Evolutionary conservation across 1,284 basidiomycete species (phyloP).

Genomic region (Fomitopsis palustris): DNA sequence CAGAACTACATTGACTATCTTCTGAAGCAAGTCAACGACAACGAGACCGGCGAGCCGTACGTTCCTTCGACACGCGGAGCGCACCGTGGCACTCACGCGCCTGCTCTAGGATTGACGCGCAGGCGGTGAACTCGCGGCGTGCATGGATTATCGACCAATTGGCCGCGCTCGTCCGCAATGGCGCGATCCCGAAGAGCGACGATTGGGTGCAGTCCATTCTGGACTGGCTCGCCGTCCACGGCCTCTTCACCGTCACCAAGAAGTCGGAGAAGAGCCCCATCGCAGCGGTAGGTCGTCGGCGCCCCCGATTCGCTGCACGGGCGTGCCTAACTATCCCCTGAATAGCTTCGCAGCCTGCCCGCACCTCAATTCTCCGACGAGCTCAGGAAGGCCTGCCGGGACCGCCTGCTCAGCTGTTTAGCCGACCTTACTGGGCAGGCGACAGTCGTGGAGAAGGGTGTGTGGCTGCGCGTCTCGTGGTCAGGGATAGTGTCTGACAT

Average conservation of each 20-base stretch:
- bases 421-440: slow-evolving; percentile 70
- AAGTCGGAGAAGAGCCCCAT: slow-evolving; percentile 67
- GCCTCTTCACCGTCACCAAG: slow-evolving; percentile 78
- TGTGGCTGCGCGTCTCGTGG: slow-evolving; percentile 1
- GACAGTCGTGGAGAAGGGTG: slow-evolving; percentile 39
- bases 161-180: slow-evolving; percentile 74
- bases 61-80: slow-evolving; percentile 12
- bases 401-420: slow-evolving; percentile 71
- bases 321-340: slow-evolving; percentile 4
- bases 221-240: slow-evolving; percentile 82
- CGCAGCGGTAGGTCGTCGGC: slow-evolving; percentile 48
- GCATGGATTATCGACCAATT: slow-evolving; percentile 90
- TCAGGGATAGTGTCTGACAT: not conserved
- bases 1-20: slow-evolving; percentile 77
- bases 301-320: not conserved
- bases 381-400: slow-evolving; percentile 62
- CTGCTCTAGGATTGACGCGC: slow-evolving; percentile 40
- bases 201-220: slow-evolving; percentile 73
- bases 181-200: slow-evolving; percentile 79
- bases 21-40: slow-evolving; percentile 57
- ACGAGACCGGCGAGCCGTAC: slow-evolving; percentile 40
- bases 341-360: slow-evolving; percentile 59
- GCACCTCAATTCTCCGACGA: slow-evolving; percentile 74
- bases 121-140: slow-evolving; percentile 52
- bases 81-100: not conserved